Conservation (phyloP, 1,284 basidiomycete species). For the Neonothopanus nambi region DNA sequence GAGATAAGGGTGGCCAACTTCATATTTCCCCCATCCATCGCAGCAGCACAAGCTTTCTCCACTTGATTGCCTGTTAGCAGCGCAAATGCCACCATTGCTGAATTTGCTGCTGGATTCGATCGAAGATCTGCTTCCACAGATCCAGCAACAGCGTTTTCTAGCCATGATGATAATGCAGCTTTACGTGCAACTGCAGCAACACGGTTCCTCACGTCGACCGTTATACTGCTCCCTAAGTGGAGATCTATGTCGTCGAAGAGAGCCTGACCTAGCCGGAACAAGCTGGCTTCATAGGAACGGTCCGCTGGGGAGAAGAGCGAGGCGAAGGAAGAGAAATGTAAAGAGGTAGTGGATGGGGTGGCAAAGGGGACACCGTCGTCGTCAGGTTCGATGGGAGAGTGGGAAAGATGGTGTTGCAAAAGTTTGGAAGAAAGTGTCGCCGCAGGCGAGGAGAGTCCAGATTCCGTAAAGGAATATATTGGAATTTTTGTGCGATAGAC, state of each 20-base stretch:
- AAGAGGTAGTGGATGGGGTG: conserved; percentile 38
- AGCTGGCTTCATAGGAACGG: no score
- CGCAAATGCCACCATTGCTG: conserved; percentile 49
- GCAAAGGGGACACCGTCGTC: conserved; percentile 57
- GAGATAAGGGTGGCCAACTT: conserved; percentile 92
- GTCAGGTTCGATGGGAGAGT: conserved; percentile 69
- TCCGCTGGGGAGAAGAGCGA: conserved; percentile 56
- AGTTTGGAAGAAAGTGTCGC: conserved; percentile 62
- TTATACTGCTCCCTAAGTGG: conserved; percentile 14
- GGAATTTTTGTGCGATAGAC: conserved; percentile 51
- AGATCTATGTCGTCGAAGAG: no score
- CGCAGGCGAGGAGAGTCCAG: conserved; percentile 23
- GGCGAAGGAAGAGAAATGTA: conserved; percentile 83
- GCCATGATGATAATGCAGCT: conserved; percentile 83
- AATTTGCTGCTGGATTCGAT: conserved; percentile 33
- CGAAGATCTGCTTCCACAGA: conserved; percentile 78
- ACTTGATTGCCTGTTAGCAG: conserved; percentile 88
- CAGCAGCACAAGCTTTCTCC: conserved; percentile 78
- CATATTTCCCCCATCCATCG: conserved; percentile 77
- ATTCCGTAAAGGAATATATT: conserved; percentile 34
- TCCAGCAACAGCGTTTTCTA: conserved; percentile 74
- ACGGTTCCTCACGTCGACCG: conserved; percentile 61
- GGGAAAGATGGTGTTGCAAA: conserved; percentile 77
- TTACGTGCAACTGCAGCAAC: conserved; percentile 73
- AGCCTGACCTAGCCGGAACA: no score